Evolutionary conservation across 257 asterid species (phyloP).

Genomic region (Cruciata laevipes): DNA sequence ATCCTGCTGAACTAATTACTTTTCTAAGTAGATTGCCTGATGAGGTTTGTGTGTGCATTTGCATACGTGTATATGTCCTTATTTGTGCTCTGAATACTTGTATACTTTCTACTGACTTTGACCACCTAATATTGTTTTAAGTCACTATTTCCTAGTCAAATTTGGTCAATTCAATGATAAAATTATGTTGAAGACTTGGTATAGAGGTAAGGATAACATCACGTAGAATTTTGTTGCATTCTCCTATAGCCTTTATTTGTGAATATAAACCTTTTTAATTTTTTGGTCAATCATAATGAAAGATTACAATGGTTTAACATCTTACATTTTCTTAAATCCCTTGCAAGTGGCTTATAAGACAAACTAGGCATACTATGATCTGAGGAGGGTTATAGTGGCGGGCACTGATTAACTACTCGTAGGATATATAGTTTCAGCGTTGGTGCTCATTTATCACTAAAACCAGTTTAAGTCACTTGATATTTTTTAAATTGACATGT

Average conservation of each 20-base stretch:
- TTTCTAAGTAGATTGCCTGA: slow-evolving; percentile 58
- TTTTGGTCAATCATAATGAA: too few relatives aligned
- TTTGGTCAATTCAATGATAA: too few relatives aligned
- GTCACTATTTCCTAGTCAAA: background rate
- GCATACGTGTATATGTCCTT: slow-evolving; percentile 7
- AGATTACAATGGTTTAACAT: background rate
- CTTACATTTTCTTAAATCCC: too few relatives aligned
- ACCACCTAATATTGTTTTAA: background rate
- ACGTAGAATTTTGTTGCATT: background rate
- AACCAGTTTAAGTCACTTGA: background rate
- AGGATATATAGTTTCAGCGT: too few relatives aligned
- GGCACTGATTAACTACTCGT: too few relatives aligned
- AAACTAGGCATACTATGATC: too few relatives aligned
- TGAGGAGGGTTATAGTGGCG: too few relatives aligned
- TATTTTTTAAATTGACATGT: background rate
- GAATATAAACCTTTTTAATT: too few relatives aligned
- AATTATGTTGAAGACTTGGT: background rate
- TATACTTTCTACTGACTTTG: background rate
- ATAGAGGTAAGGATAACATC: background rate
- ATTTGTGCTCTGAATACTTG: background rate
- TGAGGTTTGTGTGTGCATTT: slow-evolving; percentile 39
- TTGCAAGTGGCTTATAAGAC: too few relatives aligned
- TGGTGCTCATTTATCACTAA: background rate
- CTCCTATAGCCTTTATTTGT: background rate
- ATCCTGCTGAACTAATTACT: slow-evolving; percentile 88